A percentile compares a stretch with the other conserved stretches of the same genome.
These are phyloP conservation scores for Macadamia tetraphylla DNA, from an alignment of 164 flowering plant genomes.

Conservation along the genomic window DNA sequence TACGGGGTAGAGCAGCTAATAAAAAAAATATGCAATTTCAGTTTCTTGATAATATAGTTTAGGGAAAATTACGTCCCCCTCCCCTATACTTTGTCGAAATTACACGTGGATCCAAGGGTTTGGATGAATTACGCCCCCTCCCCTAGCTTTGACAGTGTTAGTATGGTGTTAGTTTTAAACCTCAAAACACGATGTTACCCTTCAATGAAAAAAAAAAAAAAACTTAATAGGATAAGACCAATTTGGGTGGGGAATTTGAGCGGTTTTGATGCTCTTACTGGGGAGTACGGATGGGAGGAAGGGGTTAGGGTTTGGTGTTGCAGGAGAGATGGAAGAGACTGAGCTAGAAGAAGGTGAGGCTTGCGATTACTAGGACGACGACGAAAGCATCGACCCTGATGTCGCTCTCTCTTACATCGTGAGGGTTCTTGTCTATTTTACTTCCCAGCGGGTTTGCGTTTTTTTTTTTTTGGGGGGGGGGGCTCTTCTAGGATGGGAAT, in stretches of 20 bases:
- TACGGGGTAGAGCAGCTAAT: conserved; percentile 25
- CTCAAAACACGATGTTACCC: too few relatives aligned
- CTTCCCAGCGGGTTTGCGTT: background rate
- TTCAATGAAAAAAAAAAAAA: too few relatives aligned
- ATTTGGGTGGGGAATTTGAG: conserved; percentile 13
- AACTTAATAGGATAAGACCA: too few relatives aligned
- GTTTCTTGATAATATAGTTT: too few relatives aligned
- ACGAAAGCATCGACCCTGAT: conserved; percentile 47
- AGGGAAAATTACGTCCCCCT: too few relatives aligned
- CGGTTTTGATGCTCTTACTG: conserved; percentile 56
- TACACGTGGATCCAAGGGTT: too few relatives aligned
- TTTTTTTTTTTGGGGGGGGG: background rate
- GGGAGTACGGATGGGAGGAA: conserved; percentile 64
- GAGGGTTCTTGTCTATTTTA: conserved; percentile 23
- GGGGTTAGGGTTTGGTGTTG: conserved; percentile 45
- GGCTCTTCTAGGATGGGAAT: background rate
- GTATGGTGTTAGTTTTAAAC: too few relatives aligned
- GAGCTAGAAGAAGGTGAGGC: conserved; percentile 99
- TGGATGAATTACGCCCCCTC: too few relatives aligned
- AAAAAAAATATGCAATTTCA: too few relatives aligned
- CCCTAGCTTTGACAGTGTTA: too few relatives aligned
- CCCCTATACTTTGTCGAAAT: too few relatives aligned
- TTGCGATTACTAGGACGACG: conserved; percentile 41
- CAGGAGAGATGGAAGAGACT: conserved; percentile 62
- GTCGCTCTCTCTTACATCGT: conserved; percentile 67